A percentile compares a stretch with the other conserved stretches of the same genome.
Conservation (phyloP, 2,329 filamentous ascomycete species). For the Colletotrichum cordylinicola region DNA sequence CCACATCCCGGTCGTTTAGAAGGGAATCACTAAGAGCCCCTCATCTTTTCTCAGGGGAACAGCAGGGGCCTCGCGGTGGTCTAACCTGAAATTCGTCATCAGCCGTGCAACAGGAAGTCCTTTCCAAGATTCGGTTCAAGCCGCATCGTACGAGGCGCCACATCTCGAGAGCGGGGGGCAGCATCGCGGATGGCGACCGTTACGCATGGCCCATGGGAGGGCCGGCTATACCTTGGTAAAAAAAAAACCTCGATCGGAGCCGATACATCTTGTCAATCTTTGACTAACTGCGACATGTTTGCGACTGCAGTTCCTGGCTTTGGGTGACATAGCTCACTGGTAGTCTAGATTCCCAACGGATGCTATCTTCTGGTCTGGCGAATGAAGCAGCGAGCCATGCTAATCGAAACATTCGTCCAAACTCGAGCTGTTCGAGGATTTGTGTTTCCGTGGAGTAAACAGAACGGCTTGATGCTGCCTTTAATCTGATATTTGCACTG, state of each 20-base stretch:
- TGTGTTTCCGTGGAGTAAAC: neutral
- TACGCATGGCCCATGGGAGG: neutral
- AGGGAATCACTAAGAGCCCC: neutral
- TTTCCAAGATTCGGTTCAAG: neutral
- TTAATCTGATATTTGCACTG: neutral
- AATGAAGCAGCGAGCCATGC: neutral
- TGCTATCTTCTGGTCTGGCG: neutral
- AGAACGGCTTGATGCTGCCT: neutral
- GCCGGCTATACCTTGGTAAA: neutral
- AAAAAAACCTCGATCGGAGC: neutral
- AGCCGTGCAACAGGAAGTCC: neutral
- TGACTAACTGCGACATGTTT: neutral
- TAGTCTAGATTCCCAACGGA: neutral
- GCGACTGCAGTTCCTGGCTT: neutral
- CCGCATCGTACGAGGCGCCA: constrained; percentile 13
- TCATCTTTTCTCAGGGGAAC: neutral
- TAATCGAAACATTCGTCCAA: neutral
- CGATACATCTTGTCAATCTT: neutral
- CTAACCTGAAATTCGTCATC: neutral
- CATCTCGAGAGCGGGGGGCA: neutral
- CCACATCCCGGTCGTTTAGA: neutral
- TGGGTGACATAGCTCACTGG: neutral
- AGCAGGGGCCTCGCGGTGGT: constrained; percentile 5
- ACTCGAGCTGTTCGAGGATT: neutral
- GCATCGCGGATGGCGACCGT: neutral